Conservation (phyloP, 2,329 filamentous ascomycete genomes). For the Aureobasidium sp. region DNA sequence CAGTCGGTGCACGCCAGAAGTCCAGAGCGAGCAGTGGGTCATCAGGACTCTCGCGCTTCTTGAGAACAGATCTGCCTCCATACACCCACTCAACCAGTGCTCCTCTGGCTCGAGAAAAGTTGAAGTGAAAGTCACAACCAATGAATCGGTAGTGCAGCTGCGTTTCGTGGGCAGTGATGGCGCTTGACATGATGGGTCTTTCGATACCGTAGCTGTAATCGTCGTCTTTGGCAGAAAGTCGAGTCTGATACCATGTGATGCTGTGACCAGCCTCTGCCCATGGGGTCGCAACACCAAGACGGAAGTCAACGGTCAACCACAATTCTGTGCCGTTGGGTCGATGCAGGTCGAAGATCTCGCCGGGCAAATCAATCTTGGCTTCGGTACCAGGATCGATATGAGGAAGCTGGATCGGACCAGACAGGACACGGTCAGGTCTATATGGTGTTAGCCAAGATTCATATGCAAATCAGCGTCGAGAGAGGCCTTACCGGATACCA, state of each 20-base stretch:
- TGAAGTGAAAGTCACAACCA: constrained; percentile 11
- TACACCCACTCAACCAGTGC: constrained; percentile 30
- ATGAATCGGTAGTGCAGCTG: constrained; percentile 9
- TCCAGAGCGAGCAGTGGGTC: constrained; percentile 33
- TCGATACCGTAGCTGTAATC: constrained; percentile 1
- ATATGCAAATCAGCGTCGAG: background rate
- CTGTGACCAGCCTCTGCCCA: constrained; percentile 34
- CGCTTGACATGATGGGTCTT: constrained; percentile 7
- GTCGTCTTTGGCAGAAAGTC: constrained; percentile 9
- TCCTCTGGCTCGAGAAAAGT: constrained; percentile 10
- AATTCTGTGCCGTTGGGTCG: constrained; percentile 28
- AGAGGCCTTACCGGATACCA: background rate
- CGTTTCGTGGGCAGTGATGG: background rate
- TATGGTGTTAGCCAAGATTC: background rate
- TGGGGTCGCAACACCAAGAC: constrained; percentile 33
- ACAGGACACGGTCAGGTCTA: constrained; percentile 65
- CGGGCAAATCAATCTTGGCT: constrained; percentile 3
- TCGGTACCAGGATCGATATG: background rate
- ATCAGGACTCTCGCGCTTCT: background rate
- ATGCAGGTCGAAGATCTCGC: background rate
- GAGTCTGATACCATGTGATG: constrained; percentile 20
- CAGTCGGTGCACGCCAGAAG: constrained; percentile 58
- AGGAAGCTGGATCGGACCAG: constrained; percentile 53
- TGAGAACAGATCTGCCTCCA: constrained; percentile 29
- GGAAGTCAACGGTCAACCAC: constrained; percentile 41